Percentiles rank a stretch among this genome's conserved stretches.
Evolutionary conservation across 371 early-diverging fungal genomes (phyloP).

Genomic region (Blakeslea trispora): DNA sequence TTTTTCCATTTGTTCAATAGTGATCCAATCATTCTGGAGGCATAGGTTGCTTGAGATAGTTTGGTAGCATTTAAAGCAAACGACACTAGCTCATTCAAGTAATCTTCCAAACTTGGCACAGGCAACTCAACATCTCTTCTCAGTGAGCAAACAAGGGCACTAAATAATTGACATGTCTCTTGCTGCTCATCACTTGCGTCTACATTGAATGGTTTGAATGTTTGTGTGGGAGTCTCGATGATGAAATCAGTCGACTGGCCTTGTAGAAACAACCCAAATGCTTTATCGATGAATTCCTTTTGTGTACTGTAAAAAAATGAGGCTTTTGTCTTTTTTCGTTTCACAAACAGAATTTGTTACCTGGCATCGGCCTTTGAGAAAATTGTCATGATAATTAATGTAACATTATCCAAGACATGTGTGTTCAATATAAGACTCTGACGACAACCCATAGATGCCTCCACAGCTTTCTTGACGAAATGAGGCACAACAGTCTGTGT

Average conservation of each 20-base stretch:
- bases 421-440: constrained; percentile 29
- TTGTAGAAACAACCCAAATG: constrained; percentile 50
- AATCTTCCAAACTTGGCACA: constrained; percentile 48
- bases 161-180: constrained; percentile 48
- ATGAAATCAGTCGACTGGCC: constrained; percentile 40
- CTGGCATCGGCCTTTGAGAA: constrained; percentile 46
- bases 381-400: constrained; percentile 49
- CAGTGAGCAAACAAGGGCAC: constrained; percentile 56
- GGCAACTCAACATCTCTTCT: constrained; percentile 61
- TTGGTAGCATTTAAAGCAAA: constrained; percentile 48
- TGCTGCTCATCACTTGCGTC: constrained; percentile 39
- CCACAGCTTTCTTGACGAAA: constrained; percentile 46
- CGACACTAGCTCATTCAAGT: constrained; percentile 47
- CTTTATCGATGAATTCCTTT: constrained; percentile 45
- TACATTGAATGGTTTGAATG: constrained; percentile 15
- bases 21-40: constrained; percentile 58
- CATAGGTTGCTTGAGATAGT: constrained; percentile 36
- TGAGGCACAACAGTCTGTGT: constrained; percentile 47
- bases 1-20: constrained; percentile 64
- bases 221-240: not conserved
- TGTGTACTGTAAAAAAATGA: constrained; percentile 32
- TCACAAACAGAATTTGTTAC: too few relatives aligned
- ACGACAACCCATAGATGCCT: constrained; percentile 38
- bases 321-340: not conserved
- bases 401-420: constrained; percentile 39